Evolutionary conservation across 495 filamentous ascomycete genomes (phyloP), one percentile per base, ranked within the genome.

Genomic region (Penicillium riverlandense): DNA sequence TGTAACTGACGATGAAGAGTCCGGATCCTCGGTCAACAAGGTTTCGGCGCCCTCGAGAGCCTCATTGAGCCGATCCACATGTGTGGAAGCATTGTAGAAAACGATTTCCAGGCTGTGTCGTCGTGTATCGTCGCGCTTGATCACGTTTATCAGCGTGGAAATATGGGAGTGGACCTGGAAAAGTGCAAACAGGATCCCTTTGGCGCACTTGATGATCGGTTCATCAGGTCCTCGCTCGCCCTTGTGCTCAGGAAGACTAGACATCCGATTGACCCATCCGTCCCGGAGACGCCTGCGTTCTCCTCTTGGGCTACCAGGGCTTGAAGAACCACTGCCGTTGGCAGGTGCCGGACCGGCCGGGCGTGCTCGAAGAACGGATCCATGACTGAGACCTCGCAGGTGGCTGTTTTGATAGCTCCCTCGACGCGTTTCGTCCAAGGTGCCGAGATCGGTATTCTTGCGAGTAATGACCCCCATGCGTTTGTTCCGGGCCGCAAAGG

Each of bases 381-480:
- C 84, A 49, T 90, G 82, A 50, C 86, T 89, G 48, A 90, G 77
- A 36, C 86, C 88, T 48, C 88, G 82, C 50, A 86, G 78, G 61
- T 91, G 86, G 59, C 84, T 89, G 61, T 85, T 84, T 41, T 85
- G 77, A 48, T 86, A 84, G 22, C 22, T 22, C 22, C 22, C 22
- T 5, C 78, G 70, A 38, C 80, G 73, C 9, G 68, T 78, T 57
- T 96, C 90, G 43, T 90, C 80, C 11, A 95, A 65, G 0, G 85
- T 84, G 16, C 79, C 80, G 8, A 94, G 67, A 42, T 89, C 88
- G 11, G 79, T 77, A 16, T 82, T 75, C 55, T 88, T 86, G 50
- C 77, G 82, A 8, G 80, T 82, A 28, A 96, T 80, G 27, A 94
- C 82, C 6, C 90, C 90, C 87, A 95, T 95, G 6, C 91, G 79